Conservation (phyloP, 352 stramenopile species). For the Phytophthora hibernalis region DNA sequence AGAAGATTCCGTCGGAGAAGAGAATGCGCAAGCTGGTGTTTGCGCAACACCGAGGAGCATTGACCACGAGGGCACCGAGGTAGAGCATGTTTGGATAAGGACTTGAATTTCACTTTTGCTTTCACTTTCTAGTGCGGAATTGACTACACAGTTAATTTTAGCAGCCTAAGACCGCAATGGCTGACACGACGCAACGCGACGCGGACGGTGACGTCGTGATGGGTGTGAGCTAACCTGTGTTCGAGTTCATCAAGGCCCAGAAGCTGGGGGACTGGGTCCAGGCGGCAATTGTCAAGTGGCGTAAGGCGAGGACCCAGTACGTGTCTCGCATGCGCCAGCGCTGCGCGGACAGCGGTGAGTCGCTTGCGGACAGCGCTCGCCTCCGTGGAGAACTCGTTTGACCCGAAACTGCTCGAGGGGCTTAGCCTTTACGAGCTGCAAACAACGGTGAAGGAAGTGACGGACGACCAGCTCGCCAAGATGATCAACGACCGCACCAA, state of each 20-base stretch:
- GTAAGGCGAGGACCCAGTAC: constrained; percentile 13
- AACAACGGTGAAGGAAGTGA: constrained; percentile 7
- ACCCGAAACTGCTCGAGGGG: constrained; percentile 15
- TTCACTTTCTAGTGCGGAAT: constrained; percentile 7
- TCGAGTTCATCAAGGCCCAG: constrained; percentile 22
- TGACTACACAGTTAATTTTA: constrained; percentile 21
- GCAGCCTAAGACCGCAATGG: constrained; percentile 14
- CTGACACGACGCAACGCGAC: constrained; percentile 7
- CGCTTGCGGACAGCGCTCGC: constrained; percentile 8
- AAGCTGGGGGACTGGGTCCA: constrained; percentile 19
- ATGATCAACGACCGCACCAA: constrained; percentile 4
- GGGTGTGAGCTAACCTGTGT: constrained; percentile 16
- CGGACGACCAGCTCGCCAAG: constrained; percentile 7
- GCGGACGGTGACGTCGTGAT: constrained; percentile 26
- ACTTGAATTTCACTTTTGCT: constrained; percentile 17
- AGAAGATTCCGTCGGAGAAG: too few species aligned
- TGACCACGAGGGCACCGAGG: neutral
- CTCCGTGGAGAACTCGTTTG: constrained; percentile 19
- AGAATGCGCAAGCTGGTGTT: too few species aligned
- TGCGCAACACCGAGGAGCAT: too few species aligned
- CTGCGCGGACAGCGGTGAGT: constrained; percentile 21
- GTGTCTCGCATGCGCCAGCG: constrained; percentile 18
- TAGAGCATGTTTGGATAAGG: constrained; percentile 5
- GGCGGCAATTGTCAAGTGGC: constrained; percentile 26
- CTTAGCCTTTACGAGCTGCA: constrained; percentile 18